phyloP scores from a whole-genome alignment of 164 flowering plant genomes.

The Vitis amurensis region DNA sequence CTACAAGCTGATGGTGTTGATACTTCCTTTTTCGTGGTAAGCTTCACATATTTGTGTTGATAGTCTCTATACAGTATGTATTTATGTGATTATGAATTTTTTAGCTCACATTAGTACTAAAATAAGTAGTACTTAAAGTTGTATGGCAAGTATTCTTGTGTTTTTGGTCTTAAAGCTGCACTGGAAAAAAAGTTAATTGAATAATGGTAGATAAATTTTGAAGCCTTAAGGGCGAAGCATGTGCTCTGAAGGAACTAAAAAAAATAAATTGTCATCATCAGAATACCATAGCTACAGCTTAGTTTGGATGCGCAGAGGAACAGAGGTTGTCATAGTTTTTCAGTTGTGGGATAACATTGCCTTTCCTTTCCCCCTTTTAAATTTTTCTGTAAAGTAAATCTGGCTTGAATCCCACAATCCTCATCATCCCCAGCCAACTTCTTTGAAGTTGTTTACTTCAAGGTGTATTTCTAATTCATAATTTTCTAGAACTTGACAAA shows the following conservation, averaged over 20 bases:
- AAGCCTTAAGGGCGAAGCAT: no score
- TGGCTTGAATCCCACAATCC: background rate
- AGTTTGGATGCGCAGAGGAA: no score
- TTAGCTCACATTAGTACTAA: background rate
- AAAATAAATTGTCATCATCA: no score
- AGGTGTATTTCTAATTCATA: background rate
- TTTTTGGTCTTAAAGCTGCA: no score
- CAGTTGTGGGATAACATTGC: background rate
- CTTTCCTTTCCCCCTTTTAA: background rate
- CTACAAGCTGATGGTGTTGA: conserved; percentile 87
- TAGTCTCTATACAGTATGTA: background rate
- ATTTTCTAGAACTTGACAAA: background rate
- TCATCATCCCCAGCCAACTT: background rate
- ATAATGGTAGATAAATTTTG: no score
- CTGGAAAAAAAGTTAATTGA: background rate
- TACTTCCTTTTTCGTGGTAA: conserved; percentile 78
- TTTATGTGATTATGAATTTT: background rate
- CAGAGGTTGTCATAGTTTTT: no score
- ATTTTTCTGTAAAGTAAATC: background rate
- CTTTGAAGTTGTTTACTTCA: background rate
- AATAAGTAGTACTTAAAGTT: background rate
- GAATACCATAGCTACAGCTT: no score
- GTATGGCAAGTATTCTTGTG: no score
- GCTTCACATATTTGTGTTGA: background rate
- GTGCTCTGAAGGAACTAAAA: no score